phyloP scores from a whole-genome alignment of 2,329 filamentous ascomycete species.

The Pleoardoris graminearum region DNA sequence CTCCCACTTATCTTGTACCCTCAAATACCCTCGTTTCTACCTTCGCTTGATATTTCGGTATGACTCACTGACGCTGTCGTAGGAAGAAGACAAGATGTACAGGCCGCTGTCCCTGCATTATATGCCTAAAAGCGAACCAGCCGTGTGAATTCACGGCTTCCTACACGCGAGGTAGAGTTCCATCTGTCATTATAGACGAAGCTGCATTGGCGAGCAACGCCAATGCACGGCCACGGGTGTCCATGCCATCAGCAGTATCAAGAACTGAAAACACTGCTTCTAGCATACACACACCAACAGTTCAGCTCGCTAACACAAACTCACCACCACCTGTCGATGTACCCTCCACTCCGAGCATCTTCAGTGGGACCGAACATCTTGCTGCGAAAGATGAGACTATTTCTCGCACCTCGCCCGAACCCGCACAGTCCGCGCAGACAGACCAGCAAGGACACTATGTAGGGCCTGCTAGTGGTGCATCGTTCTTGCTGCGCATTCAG shows the following conservation, averaged over 20 bases:
- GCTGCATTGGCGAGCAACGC: constrained; percentile 27
- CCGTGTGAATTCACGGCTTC: constrained; percentile 56
- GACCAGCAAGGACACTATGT: constrained; percentile 55
- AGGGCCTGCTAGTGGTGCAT: constrained; percentile 53
- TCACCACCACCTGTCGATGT: constrained; percentile 20
- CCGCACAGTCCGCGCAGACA: constrained; percentile 49
- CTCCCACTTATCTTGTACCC: not conserved
- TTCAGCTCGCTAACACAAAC: constrained; percentile 24
- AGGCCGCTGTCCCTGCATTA: constrained; percentile 40
- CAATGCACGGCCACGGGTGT: constrained; percentile 20
- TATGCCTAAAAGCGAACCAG: constrained; percentile 37
- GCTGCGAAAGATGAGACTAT: constrained; percentile 24
- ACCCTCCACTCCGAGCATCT: constrained; percentile 11
- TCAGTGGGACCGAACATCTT: constrained; percentile 21
- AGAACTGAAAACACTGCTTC: constrained; percentile 14
- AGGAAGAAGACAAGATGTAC: constrained; percentile 46
- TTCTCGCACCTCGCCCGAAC: constrained; percentile 52
- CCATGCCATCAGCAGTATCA: constrained; percentile 18
- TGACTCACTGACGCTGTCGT: constrained; percentile 15
- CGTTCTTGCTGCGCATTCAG: constrained; percentile 56
- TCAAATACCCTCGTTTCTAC: not conserved
- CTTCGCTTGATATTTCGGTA: too few relatives aligned
- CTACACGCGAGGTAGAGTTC: constrained; percentile 54
- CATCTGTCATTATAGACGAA: constrained; percentile 45
- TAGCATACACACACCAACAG: constrained; percentile 16